Conservation (phyloP, 129 eudicot species). For the Pittosporum tobira region DNA sequence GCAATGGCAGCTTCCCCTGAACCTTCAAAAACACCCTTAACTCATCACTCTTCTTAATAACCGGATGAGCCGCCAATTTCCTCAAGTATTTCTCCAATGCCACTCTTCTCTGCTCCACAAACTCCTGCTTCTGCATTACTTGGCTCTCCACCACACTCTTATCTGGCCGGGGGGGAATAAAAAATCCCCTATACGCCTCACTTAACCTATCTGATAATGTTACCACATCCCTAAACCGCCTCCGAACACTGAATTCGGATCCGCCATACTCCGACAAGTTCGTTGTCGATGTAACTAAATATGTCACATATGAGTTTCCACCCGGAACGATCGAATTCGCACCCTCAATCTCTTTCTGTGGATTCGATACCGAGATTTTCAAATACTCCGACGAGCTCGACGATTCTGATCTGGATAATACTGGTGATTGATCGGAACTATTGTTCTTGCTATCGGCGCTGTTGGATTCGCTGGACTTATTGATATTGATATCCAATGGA, state of each 20-base stretch:
- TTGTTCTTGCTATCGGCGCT: slow-evolving; percentile 18
- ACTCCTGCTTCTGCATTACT: slow-evolving; percentile 94
- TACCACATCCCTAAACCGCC: slow-evolving; percentile 80
- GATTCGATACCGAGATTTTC: slow-evolving; percentile 53
- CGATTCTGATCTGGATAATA: slow-evolving; percentile 10
- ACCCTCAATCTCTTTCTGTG: slow-evolving; percentile 62
- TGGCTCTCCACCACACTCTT: slow-evolving; percentile 91
- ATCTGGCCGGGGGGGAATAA: slow-evolving; percentile 87
- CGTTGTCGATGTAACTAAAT: slow-evolving; percentile 58
- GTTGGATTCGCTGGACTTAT: background rate
- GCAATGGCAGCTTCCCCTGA: slow-evolving; percentile 69
- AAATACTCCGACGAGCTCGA: slow-evolving; percentile 30
- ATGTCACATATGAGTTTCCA: slow-evolving; percentile 52
- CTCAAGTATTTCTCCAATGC: slow-evolving; percentile 80
- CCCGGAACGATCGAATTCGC: slow-evolving; percentile 71
- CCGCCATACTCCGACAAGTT: slow-evolving; percentile 55
- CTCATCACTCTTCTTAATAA: slow-evolving; percentile 75
- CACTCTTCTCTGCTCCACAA: slow-evolving; percentile 74
- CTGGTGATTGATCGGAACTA: background rate
- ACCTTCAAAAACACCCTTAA: slow-evolving; percentile 81
- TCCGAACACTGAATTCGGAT: slow-evolving; percentile 49
- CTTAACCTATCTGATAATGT: slow-evolving; percentile 65
- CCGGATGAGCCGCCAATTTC: slow-evolving; percentile 59
- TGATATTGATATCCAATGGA: slow-evolving; percentile 21
- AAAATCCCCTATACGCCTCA: slow-evolving; percentile 69